phyloP scores from a whole-genome alignment of 139 green algal species.

The Chlorella sp. region DNA sequence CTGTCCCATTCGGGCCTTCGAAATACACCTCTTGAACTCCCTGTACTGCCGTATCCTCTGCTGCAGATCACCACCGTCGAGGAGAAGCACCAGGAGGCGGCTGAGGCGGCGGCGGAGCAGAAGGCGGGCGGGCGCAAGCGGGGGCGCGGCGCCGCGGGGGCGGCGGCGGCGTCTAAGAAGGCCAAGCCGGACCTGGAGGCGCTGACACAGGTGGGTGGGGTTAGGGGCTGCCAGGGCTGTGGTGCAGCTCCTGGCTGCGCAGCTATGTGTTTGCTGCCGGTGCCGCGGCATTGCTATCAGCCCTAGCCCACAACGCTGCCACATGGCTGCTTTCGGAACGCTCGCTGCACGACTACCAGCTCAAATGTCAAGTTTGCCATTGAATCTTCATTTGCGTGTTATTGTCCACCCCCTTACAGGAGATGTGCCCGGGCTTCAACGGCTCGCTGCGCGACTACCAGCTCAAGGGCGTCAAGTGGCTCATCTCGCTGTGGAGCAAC shows the following conservation, averaged over 20 bases:
- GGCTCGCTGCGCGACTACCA: conserved; percentile 89
- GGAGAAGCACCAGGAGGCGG: conserved; percentile 37
- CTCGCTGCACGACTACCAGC: too few relatives aligned
- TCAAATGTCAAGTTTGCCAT: too few relatives aligned
- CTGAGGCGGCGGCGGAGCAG: conserved; percentile 17
- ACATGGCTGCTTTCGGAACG: too few relatives aligned
- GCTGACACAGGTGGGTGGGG: conserved; percentile 17
- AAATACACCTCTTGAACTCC: too few relatives aligned
- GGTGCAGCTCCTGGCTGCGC: background rate
- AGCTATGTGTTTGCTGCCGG: too few relatives aligned
- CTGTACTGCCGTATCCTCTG: too few relatives aligned
- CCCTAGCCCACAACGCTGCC: too few relatives aligned
- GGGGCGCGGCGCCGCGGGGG: conserved; percentile 9
- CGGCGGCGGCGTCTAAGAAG: conserved; percentile 9
- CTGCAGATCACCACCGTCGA: conserved; percentile 23
- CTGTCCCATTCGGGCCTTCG: too few relatives aligned
- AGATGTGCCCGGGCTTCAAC: conserved; percentile 83
- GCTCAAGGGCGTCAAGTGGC: conserved; percentile 91
- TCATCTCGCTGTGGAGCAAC: conserved; percentile 93
- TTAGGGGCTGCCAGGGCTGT: too few relatives aligned
- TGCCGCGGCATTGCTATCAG: too few relatives aligned
- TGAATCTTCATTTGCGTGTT: too few relatives aligned
- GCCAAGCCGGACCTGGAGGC: conserved; percentile 9
- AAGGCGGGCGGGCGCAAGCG: conserved; percentile 37
- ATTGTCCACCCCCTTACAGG: conserved; percentile 32